Base-by-base conservation (phyloP, 768 basidiomycete genomes). In the Leucosporidium creatinivorum region DNA sequence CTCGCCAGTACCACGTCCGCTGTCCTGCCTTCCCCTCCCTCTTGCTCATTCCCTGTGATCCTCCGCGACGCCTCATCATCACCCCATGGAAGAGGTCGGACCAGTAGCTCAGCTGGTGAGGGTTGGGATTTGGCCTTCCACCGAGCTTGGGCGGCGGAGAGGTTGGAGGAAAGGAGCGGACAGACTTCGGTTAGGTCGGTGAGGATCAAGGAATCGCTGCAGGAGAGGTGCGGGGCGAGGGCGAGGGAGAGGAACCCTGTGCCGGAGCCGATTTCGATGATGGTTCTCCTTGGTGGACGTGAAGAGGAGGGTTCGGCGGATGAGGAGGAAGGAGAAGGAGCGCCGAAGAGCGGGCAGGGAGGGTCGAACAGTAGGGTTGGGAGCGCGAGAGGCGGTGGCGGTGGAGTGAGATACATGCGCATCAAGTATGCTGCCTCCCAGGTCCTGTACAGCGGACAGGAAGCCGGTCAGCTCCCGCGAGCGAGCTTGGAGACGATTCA, bases 101-200 rank as follows among this genome's bases (percentile, higher is more conserved):
- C 83, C 12, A 77, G 73, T 18, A 85, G 73, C 18, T 36, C 33
- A 1, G 60, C 19, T 21, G 36, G 8, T 0, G 48, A 4, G 1
- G 30, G 19, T 30, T 31, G 21, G 12, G 36, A 19, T 6, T 7
- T 39, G 0, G 17, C 61, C 26, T 21, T 36, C 69, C 61, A 72
- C 18, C 56, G 61, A 33, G 1, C 13, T 47, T 64, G 61, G 55
- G 59, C 62, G 18, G 44, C 49, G 0, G 30, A 58, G 50, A 77
- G 78, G 69, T 84, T 85, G 57, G 75, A 65, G 48, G 79, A 76
- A 58, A 86, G 79, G 23, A 86, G 78, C 1, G 81, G 78, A 60
- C 84, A 80, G 64, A 91, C 90, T 69, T 89, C 87, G 3, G 85
- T 85, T 13, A 93, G 83, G 79, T 93, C 92, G 12, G 90, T 92